Conservation (phyloP, 768 basidiomycete species). For the Lanmaoa pseudosensibilis region DNA sequence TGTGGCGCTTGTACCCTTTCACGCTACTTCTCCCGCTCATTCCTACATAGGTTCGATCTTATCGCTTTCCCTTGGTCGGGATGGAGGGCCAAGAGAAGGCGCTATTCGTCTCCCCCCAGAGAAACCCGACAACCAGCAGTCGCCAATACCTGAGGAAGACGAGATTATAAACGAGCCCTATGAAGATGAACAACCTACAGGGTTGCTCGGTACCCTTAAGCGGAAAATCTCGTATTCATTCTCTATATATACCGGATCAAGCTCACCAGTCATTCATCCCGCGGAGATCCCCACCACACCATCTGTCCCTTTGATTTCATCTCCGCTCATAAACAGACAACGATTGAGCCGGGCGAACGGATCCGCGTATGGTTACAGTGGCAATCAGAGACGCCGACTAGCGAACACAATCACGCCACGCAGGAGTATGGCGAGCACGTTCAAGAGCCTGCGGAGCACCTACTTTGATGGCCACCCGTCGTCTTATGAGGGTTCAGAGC, state of each 20-base stretch:
- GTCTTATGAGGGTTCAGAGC: conserved; percentile 46
- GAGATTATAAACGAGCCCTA: conserved; percentile 48
- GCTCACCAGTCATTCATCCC: conserved; percentile 43
- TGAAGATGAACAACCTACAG: conserved; percentile 38
- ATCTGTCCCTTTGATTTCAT: conserved; percentile 48
- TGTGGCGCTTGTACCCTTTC: conserved; percentile 28
- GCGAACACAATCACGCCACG: conserved; percentile 49
- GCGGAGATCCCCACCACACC: conserved; percentile 34
- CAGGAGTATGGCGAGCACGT: conserved; percentile 53
- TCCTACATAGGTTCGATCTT: conserved; percentile 69
- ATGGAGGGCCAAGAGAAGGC: conserved; percentile 87
- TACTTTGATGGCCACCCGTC: conserved; percentile 43
- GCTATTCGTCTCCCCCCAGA: conserved; percentile 82
- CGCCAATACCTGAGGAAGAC: conserved; percentile 70
- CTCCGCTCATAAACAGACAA: conserved; percentile 42
- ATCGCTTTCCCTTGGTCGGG: conserved; percentile 83
- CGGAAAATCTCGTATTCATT: conserved; percentile 55
- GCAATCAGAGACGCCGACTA: conserved; percentile 53
- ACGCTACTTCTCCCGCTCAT: neutral
- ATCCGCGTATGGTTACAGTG: conserved; percentile 77
- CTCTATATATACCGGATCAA: conserved; percentile 58
- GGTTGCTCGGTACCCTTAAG: conserved; percentile 41
- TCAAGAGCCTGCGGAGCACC: conserved; percentile 53
- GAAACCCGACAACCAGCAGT: conserved; percentile 50
- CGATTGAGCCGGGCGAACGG: conserved; percentile 63